Conservation (phyloP, 2,329 filamentous ascomycete species). For the Sclerotinia nivalis region DNA sequence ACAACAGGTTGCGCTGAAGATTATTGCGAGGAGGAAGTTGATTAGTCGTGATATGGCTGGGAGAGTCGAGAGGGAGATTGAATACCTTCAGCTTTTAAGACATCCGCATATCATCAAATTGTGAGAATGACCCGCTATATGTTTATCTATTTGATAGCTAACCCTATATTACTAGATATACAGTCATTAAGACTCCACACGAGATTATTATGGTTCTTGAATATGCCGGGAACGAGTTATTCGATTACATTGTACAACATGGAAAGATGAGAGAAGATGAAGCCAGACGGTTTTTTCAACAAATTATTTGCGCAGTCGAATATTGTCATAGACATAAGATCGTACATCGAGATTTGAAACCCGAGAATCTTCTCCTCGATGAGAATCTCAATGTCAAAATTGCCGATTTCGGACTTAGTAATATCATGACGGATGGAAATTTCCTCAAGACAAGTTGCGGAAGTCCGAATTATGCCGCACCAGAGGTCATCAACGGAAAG, state of each 20-base stretch:
- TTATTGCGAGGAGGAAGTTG: slow-evolving; percentile 93
- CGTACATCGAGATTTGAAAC: slow-evolving; percentile 95
- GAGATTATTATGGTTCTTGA: slow-evolving; percentile 99
- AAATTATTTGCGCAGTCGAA: slow-evolving; percentile 97
- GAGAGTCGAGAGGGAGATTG: slow-evolving; percentile 94
- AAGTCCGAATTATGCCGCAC: slow-evolving; percentile 96
- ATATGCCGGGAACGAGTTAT: slow-evolving; percentile 93
- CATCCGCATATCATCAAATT: slow-evolving; percentile 99
- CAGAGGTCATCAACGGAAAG: slow-evolving; percentile 97
- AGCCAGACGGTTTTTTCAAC: slow-evolving; percentile 97
- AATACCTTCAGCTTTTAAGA: slow-evolving; percentile 91
- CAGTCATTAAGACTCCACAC: slow-evolving; percentile 88
- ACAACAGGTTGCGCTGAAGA: slow-evolving; percentile 96
- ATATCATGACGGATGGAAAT: slow-evolving; percentile 99
- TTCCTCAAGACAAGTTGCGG: slow-evolving; percentile 98
- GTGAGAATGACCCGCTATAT: slow-evolving; percentile 52
- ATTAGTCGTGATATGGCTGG: slow-evolving; percentile 98
- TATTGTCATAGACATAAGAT: slow-evolving; percentile 99
- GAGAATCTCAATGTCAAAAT: slow-evolving; percentile 98
- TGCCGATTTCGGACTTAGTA: slow-evolving; percentile 96
- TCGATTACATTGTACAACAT: slow-evolving; percentile 96
- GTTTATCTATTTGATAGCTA: slow-evolving; percentile 29
- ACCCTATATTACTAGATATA: slow-evolving; percentile 62
- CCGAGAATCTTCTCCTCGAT: slow-evolving; percentile 93
- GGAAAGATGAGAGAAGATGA: slow-evolving; percentile 88